These are phyloP conservation scores for Plasmodium berghei DNA, from an alignment of 169 alveolate genomes.

Conservation along the genomic window DNA sequence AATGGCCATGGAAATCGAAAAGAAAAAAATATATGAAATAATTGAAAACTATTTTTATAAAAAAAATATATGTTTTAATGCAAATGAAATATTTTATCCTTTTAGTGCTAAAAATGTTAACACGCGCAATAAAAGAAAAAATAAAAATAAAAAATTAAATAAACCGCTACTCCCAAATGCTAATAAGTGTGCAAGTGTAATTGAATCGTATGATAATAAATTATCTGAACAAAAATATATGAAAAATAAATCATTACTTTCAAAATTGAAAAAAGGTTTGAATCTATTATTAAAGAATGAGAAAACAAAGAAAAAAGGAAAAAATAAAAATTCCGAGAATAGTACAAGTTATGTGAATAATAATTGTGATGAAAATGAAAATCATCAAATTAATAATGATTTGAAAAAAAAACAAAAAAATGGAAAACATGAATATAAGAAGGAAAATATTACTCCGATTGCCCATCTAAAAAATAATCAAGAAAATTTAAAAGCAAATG, in stretches of 20 bases:
- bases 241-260: slow-evolving; percentile 24
- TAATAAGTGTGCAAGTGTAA: not conserved
- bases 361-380: no score
- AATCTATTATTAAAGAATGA: slow-evolving; percentile 45
- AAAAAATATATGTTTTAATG: slow-evolving; percentile 19
- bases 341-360: not conserved
- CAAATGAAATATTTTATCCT: slow-evolving; percentile 67
- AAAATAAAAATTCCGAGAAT: not conserved
- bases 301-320: slow-evolving; percentile 34
- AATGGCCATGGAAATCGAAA: slow-evolving; percentile 20
- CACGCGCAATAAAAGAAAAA: slow-evolving; percentile 21
- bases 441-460: not conserved
- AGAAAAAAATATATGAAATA: slow-evolving; percentile 22
- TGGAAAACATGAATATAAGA: not conserved
- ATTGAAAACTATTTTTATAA: slow-evolving; percentile 27
- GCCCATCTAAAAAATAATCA: not conserved
- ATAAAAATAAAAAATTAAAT: slow-evolving; percentile 22
- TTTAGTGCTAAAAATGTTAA: slow-evolving; percentile 20
- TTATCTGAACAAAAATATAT: slow-evolving; percentile 13
- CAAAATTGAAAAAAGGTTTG: slow-evolving; percentile 44
- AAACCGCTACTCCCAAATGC: not conserved
- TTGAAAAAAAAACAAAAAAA: no score
- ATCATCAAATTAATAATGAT: no score
- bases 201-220: not conserved
- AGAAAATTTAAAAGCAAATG: not conserved